Evolutionary conservation across 495 filamentous ascomycete genomes (phyloP), one percentile per base, ranked within the genome.

Genomic region (Penicillium bovifimosum): DNA sequence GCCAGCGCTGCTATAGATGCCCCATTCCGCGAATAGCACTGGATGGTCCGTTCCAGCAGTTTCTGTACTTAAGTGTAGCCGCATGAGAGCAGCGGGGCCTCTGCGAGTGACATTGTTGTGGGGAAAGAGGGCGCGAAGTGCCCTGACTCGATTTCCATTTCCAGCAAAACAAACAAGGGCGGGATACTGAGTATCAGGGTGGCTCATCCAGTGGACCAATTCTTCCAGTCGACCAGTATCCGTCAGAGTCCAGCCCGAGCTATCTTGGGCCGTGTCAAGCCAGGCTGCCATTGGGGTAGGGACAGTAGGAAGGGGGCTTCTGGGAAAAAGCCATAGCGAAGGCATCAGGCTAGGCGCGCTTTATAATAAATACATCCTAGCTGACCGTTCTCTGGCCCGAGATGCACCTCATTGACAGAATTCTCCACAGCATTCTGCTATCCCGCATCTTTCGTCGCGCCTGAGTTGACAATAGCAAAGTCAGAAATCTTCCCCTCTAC

Each of bases 11-110:
- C n/a, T n/a, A n/a, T n/a, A n/a, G n/a, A n/a, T 35, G 11, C 38
- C 31, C 10, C 47, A 49, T 40, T 58, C 52, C 8, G 54, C 44
- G 46, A 61, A 51, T 3, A 61, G 13, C 17, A 61, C 10, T 11
- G 53, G 53, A 10, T 48, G n/a, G 13, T 49, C n/a, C 6, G 20
- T 51, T 26, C 43, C 16, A 1, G 35, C 41, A 14, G 54, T 55
- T 6, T 32, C 24, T 6, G 33, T 49, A 31, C 50, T 52, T 6
- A 61, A n/a, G 26, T 61, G 48, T 4, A 58, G 33, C 1, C 52
- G 43, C 0, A 42, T 16, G 5, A 57, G 24, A 1, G 51, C 47
- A 9, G 17, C 17, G 5, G 47, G 38, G 18, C 47, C 47, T 32
- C 41, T 50, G 5, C 47, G 35, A 10, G 14, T 50, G 17, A 50